phyloP scores from a whole-genome alignment of 805 yeast species.

The Lipomyces mesembrius region DNA sequence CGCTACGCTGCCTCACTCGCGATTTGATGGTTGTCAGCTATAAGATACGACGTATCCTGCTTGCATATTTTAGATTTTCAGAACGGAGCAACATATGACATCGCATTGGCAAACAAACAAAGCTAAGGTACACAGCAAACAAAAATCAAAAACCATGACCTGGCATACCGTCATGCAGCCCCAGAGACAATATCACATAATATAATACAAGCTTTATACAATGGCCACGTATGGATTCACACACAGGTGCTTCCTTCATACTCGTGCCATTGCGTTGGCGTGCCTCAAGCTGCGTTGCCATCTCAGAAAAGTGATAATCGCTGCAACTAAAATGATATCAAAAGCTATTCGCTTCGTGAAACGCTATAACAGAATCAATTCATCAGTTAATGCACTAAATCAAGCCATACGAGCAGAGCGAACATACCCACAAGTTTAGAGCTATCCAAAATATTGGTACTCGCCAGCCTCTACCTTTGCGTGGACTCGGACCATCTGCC shows the following conservation, averaged over 20 bases:
- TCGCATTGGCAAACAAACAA: background rate
- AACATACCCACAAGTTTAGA: constrained; percentile 2
- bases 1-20: too few relatives aligned
- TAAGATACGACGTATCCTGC: background rate
- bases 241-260: background rate
- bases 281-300: constrained; percentile 17
- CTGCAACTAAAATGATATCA: constrained; percentile 8
- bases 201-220: background rate
- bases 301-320: constrained; percentile 14
- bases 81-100: background rate
- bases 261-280: background rate
- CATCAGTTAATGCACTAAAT: background rate
- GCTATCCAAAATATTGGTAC: background rate
- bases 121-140: background rate
- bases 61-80: background rate
- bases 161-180: background rate
- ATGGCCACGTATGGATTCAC: background rate
- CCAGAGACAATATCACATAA: background rate
- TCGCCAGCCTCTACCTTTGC: background rate
- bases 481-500: background rate
- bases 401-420: too few relatives aligned
- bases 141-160: background rate
- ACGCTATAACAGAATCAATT: background rate
- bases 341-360: constrained; percentile 11
- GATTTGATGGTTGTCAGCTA: background rate